These are phyloP conservation scores for Malbranchea zuffiana DNA, from an alignment of 2,329 filamentous ascomycete species.

Conservation along the genomic window DNA sequence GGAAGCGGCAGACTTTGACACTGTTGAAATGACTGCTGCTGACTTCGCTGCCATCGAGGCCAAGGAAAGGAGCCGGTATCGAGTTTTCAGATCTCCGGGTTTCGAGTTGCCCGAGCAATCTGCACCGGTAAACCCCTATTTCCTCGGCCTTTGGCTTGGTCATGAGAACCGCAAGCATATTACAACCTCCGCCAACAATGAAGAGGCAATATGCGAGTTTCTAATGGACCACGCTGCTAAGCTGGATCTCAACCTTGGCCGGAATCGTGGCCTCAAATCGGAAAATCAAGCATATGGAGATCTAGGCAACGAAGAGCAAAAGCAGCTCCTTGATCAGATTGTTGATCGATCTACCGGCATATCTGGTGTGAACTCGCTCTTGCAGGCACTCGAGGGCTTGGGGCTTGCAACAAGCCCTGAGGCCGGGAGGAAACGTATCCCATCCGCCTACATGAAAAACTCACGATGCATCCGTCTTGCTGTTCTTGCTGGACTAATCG, in stretches of 20 bases:
- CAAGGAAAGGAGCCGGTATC: constrained; percentile 28
- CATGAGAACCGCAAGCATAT: constrained; percentile 10
- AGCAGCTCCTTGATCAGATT: constrained; percentile 11
- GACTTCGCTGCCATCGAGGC: constrained; percentile 34
- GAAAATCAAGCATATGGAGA: constrained; percentile 12
- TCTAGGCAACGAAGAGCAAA: constrained; percentile 9
- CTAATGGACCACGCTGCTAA: constrained; percentile 11
- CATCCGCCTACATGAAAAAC: constrained; percentile 13
- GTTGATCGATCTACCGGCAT: constrained; percentile 3
- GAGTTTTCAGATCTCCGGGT: constrained; percentile 28
- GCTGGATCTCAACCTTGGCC: constrained; percentile 11
- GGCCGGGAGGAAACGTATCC: constrained; percentile 10
- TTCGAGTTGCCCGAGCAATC: constrained; percentile 22
- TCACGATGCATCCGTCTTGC: constrained; percentile 13
- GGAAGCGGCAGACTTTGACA: constrained; percentile 26
- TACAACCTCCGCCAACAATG: constrained; percentile 5
- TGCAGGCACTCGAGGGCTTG: constrained; percentile 7
- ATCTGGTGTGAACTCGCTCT: constrained; percentile 7
- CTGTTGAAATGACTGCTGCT: constrained; percentile 38
- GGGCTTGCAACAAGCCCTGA: background rate
- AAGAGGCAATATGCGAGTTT: constrained; percentile 12
- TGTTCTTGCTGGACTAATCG: constrained; percentile 12
- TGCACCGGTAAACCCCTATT: constrained; percentile 16
- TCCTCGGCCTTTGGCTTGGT: constrained; percentile 18
- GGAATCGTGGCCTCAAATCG: constrained; percentile 8